Evolutionary conservation across 225 moss, liverwort and hornwort genomes (phyloP), one percentile per base, ranked within the genome.

Genomic region (Straminergon stramineum): DNA sequence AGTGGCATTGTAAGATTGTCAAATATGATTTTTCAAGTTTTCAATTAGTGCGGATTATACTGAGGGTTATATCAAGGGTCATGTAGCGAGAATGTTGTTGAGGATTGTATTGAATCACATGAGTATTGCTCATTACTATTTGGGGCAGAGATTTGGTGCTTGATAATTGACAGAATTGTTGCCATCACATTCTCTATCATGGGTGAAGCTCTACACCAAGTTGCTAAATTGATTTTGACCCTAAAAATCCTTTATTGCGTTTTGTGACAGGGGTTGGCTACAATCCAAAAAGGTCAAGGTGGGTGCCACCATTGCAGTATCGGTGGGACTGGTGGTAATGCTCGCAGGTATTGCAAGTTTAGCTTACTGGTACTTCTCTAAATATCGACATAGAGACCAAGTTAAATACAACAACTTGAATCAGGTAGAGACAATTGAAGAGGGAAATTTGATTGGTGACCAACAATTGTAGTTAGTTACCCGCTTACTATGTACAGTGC

Each of bases 381-480:
- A 93, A 84, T 91, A 90, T 41, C 86, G 90, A 87, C 88, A 91
- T 39, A 86, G 85, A 64, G 90, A 75, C 64, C 85, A 86, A 48
- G 78, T 90, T 87, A 94, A 90, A 86, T 93, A 94, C 84, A 87
- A 91, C 77, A 93, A 90, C 88, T 87, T 91, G 91, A 89, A 91
- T 34, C 89, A 86, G 86, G 86, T 83, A 65, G 92, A 89, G 30
- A n/a, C 61, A 48, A 84, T 56, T 69, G 94, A 94, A 86, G 83
- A 93, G 86, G 94, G 93, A 73, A 94, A 81, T 75, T 90, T 90
- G 81, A 90, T 94, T 85, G 83, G 88, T 45, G 93, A 94, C n/a
- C 89, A 93, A 73, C 93, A 94, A 88, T 90, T 94, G 86, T 94
- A 92, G 89, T 71, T 91, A 88, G 88, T 83, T 60, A 70, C 80